Conservation (phyloP, 2,329 filamentous ascomycete genomes). For the Colletotrichum sidae region DNA sequence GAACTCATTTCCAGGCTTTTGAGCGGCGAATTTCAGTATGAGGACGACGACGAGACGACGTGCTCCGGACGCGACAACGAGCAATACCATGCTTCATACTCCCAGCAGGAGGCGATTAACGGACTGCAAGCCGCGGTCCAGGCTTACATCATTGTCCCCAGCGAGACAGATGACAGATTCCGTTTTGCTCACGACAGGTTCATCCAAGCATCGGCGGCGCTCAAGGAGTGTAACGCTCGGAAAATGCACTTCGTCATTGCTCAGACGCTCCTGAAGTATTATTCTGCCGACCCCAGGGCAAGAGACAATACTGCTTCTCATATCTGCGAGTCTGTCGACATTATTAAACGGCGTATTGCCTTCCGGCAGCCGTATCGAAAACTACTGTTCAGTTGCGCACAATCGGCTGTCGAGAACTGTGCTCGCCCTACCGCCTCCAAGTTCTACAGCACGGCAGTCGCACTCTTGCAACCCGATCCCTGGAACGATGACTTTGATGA, state of each 20-base stretch:
- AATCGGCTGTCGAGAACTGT: slow-evolving; percentile 82
- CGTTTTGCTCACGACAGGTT: slow-evolving; percentile 91
- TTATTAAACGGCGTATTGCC: slow-evolving; percentile 75
- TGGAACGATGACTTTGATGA: slow-evolving; percentile 80
- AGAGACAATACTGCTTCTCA: slow-evolving; percentile 83
- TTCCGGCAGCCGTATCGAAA: slow-evolving; percentile 76
- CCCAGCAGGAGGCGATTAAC: slow-evolving; percentile 76
- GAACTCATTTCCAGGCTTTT: slow-evolving; percentile 81
- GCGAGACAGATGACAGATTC: slow-evolving; percentile 87
- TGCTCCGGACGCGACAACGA: slow-evolving; percentile 43
- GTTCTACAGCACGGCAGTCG: slow-evolving; percentile 82
- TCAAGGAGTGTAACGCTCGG: slow-evolving; percentile 75
- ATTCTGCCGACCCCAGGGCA: slow-evolving; percentile 66
- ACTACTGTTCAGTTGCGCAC: slow-evolving; percentile 82
- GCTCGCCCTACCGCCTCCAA: slow-evolving; percentile 84
- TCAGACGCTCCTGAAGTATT: slow-evolving; percentile 81
- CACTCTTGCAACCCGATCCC: slow-evolving; percentile 81
- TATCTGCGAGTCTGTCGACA: slow-evolving; percentile 79
- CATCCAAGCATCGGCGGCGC: slow-evolving; percentile 76
- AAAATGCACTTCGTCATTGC: slow-evolving; percentile 95
- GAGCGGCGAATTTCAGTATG: slow-evolving; percentile 77
- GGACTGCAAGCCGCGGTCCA: slow-evolving; percentile 79
- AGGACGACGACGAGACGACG: slow-evolving; percentile 56
- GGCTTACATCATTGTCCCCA: slow-evolving; percentile 80
- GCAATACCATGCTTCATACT: slow-evolving; percentile 58